Percentiles rank a stretch among this genome's conserved stretches.
Evolutionary conservation across 148 eudicot genomes (phyloP).

Genomic region (Nepenthes mirabilis): DNA sequence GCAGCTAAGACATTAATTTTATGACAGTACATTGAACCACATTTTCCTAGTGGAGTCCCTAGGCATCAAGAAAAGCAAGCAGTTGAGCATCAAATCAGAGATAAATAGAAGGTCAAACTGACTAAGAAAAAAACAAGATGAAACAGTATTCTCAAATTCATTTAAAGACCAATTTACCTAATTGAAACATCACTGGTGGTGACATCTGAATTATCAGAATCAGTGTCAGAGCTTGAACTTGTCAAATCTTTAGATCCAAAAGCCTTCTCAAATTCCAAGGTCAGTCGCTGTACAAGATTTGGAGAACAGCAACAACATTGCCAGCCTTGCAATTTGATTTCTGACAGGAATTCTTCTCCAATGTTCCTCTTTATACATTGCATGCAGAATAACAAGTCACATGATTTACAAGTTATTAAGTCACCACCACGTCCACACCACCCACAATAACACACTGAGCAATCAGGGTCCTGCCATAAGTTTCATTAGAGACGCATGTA

Average conservation of each 20-base stretch:
- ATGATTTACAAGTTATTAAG: constrained; percentile 51
- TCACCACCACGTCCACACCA: constrained; percentile 66
- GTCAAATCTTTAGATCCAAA: constrained; percentile 23
- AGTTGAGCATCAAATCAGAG: no score
- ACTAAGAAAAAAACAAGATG: no score
- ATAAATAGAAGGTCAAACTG: no score
- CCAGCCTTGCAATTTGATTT: constrained; percentile 42
- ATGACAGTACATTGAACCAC: no score
- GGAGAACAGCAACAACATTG: constrained; percentile 67
- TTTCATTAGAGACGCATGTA: not conserved
- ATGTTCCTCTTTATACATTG: constrained; percentile 56
- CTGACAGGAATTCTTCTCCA: constrained; percentile 37
- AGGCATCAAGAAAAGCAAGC: no score
- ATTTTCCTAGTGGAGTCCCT: no score
- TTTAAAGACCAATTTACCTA: constrained; percentile 33
- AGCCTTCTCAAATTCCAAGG: constrained; percentile 43
- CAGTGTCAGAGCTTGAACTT: constrained; percentile 63
- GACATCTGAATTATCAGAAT: constrained; percentile 52
- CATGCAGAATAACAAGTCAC: constrained; percentile 39
- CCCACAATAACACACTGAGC: constrained; percentile 41
- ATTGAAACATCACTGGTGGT: constrained; percentile 21
- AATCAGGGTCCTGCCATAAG: constrained; percentile 41
- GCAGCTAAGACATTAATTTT: no score
- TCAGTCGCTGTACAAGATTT: constrained; percentile 39
- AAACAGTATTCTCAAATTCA: no score